phyloP scores from a whole-genome alignment of 2,329 filamentous ascomycete species.

The Colletotrichum spinosum region DNA sequence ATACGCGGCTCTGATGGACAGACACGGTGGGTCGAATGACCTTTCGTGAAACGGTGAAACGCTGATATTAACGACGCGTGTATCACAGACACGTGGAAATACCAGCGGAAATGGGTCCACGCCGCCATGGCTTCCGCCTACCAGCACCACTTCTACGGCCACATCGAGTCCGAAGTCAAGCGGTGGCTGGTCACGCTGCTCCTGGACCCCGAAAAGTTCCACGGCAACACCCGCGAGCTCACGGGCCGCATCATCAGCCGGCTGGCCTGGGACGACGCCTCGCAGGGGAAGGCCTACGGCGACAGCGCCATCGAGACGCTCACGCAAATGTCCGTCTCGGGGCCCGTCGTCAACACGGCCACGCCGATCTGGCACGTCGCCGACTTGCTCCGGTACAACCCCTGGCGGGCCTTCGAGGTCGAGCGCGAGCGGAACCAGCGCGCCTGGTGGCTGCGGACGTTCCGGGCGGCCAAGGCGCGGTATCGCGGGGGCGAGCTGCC shows the following conservation, averaged over 20 bases:
- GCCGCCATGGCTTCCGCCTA: slow-evolving; percentile 58
- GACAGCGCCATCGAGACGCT: slow-evolving; percentile 60
- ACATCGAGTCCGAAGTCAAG: slow-evolving; percentile 59
- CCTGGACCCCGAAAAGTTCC: slow-evolving; percentile 58
- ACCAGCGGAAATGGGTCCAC: slow-evolving; percentile 64
- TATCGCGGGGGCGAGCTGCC: slow-evolving; percentile 55
- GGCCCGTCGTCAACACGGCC: slow-evolving; percentile 62
- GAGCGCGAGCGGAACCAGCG: slow-evolving; percentile 56
- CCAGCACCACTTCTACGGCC: slow-evolving; percentile 58
- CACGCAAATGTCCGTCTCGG: slow-evolving; percentile 64
- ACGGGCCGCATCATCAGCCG: slow-evolving; percentile 63
- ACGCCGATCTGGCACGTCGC: slow-evolving; percentile 61
- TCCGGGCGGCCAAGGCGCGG: slow-evolving; percentile 54
- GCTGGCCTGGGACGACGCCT: slow-evolving; percentile 62
- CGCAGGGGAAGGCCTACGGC: slow-evolving; percentile 57
- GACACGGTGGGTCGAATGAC: slow-evolving; percentile 53
- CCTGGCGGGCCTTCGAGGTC: slow-evolving; percentile 60
- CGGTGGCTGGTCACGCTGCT: slow-evolving; percentile 59
- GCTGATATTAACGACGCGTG: not conserved
- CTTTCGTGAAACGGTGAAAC: not conserved
- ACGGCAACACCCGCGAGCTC: slow-evolving; percentile 59
- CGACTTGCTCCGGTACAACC: slow-evolving; percentile 53
- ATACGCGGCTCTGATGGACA: slow-evolving; percentile 64
- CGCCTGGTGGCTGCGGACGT: slow-evolving; percentile 58
- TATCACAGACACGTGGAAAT: slow-evolving; percentile 57